Base-by-base conservation (phyloP, 768 basidiomycete species). In the Boletus barrowsii region DNA sequence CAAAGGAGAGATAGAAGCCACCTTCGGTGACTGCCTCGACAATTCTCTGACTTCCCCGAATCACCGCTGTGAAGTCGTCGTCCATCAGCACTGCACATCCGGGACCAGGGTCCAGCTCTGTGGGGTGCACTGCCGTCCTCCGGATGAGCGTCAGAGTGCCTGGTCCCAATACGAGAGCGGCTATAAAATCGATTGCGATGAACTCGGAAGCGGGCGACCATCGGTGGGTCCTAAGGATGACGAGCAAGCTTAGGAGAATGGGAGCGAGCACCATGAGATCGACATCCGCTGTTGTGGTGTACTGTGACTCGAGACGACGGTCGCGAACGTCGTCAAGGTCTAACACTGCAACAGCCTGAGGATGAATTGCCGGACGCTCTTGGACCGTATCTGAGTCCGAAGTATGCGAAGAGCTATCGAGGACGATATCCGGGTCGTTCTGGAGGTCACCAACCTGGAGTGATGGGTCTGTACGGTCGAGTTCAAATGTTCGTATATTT, bases 21-120 rank as follows among this genome's bases (percentile, higher is more conserved):
- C 62, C 56, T 40, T 61, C 59, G 3, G 56, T 61, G 47, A 64
- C 18, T 17, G 58, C 55, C 9, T 63, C 62, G 14, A 63, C 52
- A 3, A 58, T 53, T 15, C 49, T 42, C 26, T 60, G 62, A 22
- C 53, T 55, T 4, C 58, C 62, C 22, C 51, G 55, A 35, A 61
- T 47, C 22, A 64, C 62, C 29, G 57, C 35, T 1, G 48, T 51
- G 18, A 58, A 24, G 30, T 55, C 52, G 22, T 64, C 62, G 14
- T 63, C 59, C 52, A 64, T 56, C 42, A 64, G 59, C 18, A 61
- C 56, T 3, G 56, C 56, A 33, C 52, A 64, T 22, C 63, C 62
- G 0, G 45, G 39, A n/a, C 49, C 54, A 0, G 59, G 40, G n/a
- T 55, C 51, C 36, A 45, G 39, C 35, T 53, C 62, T 1, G 36